Conservation (phyloP, 2,329 filamentous ascomycete species). For the Stachybotrys chartarum region DNA sequence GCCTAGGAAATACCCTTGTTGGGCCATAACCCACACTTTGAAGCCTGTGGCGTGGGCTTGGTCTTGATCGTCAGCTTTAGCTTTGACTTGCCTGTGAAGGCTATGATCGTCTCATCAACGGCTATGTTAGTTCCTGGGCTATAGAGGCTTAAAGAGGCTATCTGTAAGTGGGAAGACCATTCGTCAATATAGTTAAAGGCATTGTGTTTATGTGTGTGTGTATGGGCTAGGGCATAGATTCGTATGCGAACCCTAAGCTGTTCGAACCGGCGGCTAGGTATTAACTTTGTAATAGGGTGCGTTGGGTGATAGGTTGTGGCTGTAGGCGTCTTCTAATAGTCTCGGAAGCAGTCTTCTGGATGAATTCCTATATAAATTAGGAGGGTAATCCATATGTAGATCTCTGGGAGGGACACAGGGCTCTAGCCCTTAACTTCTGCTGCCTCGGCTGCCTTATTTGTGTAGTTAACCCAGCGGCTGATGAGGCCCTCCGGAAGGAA, state of each 20-base stretch:
- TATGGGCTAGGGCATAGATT: neutral
- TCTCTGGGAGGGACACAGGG: neutral
- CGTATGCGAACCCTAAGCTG: neutral
- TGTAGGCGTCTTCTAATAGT: too few relatives aligned
- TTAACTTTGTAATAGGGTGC: too few relatives aligned
- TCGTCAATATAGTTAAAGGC: neutral
- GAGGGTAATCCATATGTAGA: neutral
- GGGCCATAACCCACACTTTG: neutral
- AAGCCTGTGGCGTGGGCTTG: neutral
- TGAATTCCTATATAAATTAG: neutral
- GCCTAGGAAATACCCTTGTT: neutral
- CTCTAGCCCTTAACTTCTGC: neutral
- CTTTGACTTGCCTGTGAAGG: neutral
- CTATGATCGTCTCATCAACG: neutral
- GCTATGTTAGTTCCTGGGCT: neutral
- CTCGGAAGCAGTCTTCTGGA: neutral
- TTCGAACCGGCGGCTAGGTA: neutral
- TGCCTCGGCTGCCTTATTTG: too few relatives aligned
- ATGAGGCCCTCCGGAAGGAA: too few relatives aligned
- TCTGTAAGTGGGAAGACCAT: neutral
- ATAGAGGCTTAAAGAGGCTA: neutral
- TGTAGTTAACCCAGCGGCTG: too few relatives aligned
- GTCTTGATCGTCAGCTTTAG: neutral
- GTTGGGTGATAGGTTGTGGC: too few relatives aligned
- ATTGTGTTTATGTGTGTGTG: neutral